Evolutionary conservation across 495 filamentous ascomycete genomes (phyloP), one percentile per base, ranked within the genome.

Genomic region (Aspergillus olivimuriae): DNA sequence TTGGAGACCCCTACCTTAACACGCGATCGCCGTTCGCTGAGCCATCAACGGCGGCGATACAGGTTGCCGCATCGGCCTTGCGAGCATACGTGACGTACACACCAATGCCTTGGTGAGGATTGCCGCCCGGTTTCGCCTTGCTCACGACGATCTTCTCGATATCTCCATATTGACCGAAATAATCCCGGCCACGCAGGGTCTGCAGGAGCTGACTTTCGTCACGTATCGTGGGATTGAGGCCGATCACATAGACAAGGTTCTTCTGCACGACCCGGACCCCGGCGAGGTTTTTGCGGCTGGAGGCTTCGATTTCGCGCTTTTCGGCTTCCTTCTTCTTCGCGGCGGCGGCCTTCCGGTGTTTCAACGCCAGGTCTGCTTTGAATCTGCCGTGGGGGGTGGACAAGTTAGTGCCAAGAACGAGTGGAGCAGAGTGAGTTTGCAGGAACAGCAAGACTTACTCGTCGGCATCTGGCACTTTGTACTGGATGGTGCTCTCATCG

Each of bases 111-210:
- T 88, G 84, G 40, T 76, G 75, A 17, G 81, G 80, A 48, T 84
- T 79, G 11, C 81, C 75, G 43, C 81, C 79, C 9, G 81, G 78
- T 61, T 90, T 91, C 2, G 89, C 81, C 60, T 95, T 97, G 70
- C 90, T 96, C 43, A 99, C 94, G 34, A 95, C 94, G 30, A 99
- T 97, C 58, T 99, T 99, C 51, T 92, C 81, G 50, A 99, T 99
- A 57, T 92, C 91, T 50, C 94, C 94, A 60, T 99, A 99, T 58
- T 97, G 94, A 4, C 94, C 94, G 57, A 99, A 99, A 60, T 96
- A 99, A 48, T 94, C 82, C 34, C 76, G 74, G 33, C 87, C 87
- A 36, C 94, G 83, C 15, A 99, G 72, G 0, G 89, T 95, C 57
- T 85, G 81, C 40, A 95, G 72, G 7, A 98, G 75, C 47, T 69